Percentiles rank a stretch among this genome's conserved stretches.
These are phyloP conservation scores for Aureobasidium sp. DNA, from an alignment of 2,329 filamentous ascomycete genomes.

Conservation along the genomic window DNA sequence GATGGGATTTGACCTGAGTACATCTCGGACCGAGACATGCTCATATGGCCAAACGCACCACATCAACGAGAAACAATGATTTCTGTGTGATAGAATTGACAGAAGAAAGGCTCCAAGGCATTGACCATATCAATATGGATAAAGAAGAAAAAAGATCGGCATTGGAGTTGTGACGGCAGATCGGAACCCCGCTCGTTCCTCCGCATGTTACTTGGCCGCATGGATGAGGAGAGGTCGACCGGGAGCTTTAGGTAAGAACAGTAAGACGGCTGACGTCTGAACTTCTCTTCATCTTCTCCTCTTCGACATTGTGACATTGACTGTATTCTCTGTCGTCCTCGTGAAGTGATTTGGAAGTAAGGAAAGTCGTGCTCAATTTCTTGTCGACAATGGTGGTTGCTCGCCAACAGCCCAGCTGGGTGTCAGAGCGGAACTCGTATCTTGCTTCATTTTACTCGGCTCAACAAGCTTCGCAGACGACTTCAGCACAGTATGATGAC, in stretches of 20 bases:
- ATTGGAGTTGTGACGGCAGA: not conserved
- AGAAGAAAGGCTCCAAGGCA: too few species aligned
- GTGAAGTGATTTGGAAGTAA: too few species aligned
- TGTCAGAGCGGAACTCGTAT: not conserved
- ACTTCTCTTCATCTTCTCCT: not conserved
- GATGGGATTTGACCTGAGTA: not conserved
- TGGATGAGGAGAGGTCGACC: not conserved
- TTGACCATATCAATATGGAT: too few species aligned
- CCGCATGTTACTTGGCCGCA: slow-evolving; percentile 1
- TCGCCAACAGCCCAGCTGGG: slow-evolving; percentile 5
- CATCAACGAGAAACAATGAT: too few species aligned
- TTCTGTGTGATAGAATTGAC: not conserved
- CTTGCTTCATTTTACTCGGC: not conserved
- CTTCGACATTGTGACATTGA: not conserved
- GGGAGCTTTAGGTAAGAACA: not conserved
- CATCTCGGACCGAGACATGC: slow-evolving; percentile 1
- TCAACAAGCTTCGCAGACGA: not conserved
- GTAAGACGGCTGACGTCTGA: slow-evolving; percentile 7
- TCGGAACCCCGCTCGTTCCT: slow-evolving; percentile 11
- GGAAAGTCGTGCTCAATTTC: too few species aligned
- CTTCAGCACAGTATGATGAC: not conserved
- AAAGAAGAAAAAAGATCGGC: not conserved
- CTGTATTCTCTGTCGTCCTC: too few species aligned
- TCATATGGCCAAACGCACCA: too few species aligned
- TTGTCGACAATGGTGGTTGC: not conserved